These are phyloP conservation scores for Carex pumila DNA, from an alignment of 176 grass and related monocot species.

Conservation along the genomic window DNA sequence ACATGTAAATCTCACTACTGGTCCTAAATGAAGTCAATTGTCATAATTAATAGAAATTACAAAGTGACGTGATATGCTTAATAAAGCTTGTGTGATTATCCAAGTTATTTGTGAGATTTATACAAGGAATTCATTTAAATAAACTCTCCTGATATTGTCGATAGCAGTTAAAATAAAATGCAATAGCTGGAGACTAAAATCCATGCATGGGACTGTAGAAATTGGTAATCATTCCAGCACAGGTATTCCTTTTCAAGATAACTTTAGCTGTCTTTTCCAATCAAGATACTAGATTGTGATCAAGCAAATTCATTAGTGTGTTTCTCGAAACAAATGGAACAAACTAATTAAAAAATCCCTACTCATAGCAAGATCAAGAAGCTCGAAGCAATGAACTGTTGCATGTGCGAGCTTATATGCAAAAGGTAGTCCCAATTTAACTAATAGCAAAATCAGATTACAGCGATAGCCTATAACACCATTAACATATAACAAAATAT, in stretches of 20 bases:
- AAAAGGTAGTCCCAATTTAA: background rate
- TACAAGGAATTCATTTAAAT: background rate
- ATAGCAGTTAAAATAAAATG: background rate
- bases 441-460: background rate
- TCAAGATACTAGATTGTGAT: background rate
- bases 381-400: background rate
- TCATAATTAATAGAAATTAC: background rate
- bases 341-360: background rate
- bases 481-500: background rate
- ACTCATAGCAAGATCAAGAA: background rate
- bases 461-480: background rate
- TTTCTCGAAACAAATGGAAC: background rate
- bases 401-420: background rate
- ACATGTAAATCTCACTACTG: background rate
- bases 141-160: background rate
- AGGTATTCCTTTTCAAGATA: background rate
- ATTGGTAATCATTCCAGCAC: background rate
- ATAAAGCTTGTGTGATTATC: background rate
- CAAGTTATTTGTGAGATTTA: background rate
- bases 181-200: background rate
- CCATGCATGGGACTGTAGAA: background rate
- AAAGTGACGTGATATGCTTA: background rate
- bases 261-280: background rate
- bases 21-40: background rate
- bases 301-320: background rate